phyloP scores from a whole-genome alignment of 257 asterid genomes.

The Solanum verrucosum region DNA sequence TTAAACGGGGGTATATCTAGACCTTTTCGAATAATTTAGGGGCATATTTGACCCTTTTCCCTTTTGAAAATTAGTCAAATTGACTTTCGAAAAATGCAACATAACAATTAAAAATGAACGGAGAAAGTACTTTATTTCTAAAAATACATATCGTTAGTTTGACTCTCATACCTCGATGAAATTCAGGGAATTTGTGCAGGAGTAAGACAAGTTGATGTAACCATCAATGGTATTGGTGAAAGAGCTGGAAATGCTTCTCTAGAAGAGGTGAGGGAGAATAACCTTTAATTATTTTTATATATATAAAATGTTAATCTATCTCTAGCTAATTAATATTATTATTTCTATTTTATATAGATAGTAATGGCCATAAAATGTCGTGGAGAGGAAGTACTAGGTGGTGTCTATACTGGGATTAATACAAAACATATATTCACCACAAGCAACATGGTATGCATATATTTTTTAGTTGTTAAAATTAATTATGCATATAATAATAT shows the following conservation, averaged over 20 bases:
- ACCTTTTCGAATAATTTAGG: too few relatives aligned
- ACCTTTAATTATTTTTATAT: too few relatives aligned
- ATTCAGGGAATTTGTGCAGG: constrained; percentile 74
- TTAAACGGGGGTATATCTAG: too few relatives aligned
- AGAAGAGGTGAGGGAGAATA: constrained; percentile 37
- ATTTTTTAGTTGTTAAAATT: too few relatives aligned
- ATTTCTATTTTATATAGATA: constrained; percentile 25
- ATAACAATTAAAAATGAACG: too few relatives aligned
- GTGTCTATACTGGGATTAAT: constrained; percentile 71
- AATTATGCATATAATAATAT: background rate
- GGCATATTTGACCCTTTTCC: too few relatives aligned
- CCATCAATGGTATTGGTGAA: constrained; percentile 93
- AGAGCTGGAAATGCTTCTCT: constrained; percentile 96
- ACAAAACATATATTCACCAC: constrained; percentile 60
- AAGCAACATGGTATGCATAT: constrained; percentile 67
- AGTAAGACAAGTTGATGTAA: constrained; percentile 83
- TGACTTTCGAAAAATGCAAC: too few relatives aligned
- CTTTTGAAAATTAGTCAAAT: too few relatives aligned
- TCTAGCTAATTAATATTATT: too few relatives aligned
- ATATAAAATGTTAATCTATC: too few relatives aligned
- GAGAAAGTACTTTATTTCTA: too few relatives aligned
- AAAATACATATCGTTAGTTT: too few relatives aligned
- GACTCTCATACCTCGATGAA: rapidly evolving
- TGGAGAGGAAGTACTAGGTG: constrained; percentile 58
- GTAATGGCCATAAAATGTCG: constrained; percentile 84